Conservation (phyloP, 2,329 filamentous ascomycete genomes). For the Didymella pomorum region DNA sequence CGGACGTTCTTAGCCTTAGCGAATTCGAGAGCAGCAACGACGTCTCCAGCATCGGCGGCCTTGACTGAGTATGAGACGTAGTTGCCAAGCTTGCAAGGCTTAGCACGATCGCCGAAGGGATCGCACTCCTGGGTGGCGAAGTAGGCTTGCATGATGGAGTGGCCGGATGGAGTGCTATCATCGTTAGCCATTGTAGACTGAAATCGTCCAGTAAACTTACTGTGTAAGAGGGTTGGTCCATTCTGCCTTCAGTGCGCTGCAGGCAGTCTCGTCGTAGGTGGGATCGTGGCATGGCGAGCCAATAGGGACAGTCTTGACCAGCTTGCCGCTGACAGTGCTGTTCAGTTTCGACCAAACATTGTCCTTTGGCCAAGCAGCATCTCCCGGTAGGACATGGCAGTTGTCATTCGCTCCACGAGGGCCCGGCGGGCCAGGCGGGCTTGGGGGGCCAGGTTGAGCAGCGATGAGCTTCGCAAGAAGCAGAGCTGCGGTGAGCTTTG, state of each 20-base stretch:
- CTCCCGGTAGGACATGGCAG: constrained; percentile 38
- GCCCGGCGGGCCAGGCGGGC: background rate
- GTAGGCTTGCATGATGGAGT: constrained; percentile 29
- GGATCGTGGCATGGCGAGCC: constrained; percentile 48
- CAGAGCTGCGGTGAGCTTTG: constrained; percentile 20
- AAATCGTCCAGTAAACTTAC: constrained; percentile 28
- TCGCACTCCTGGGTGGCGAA: constrained; percentile 30
- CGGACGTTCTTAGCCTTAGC: constrained; percentile 38
- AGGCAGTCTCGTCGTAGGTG: constrained; percentile 27
- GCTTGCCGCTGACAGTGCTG: constrained; percentile 48
- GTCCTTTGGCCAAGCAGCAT: constrained; percentile 48
- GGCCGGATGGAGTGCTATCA: constrained; percentile 16
- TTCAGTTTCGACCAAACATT: constrained; percentile 49
- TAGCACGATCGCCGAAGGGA: constrained; percentile 23
- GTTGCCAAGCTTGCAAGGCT: constrained; percentile 35
- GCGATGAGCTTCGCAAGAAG: constrained; percentile 14
- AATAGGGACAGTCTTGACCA: constrained; percentile 52
- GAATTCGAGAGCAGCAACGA: constrained; percentile 33
- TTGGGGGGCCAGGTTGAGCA: constrained; percentile 3
- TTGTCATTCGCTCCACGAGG: constrained; percentile 5
- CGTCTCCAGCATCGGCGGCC: constrained; percentile 31
- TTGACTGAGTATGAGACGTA: constrained; percentile 50
- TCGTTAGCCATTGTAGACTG: constrained; percentile 5
- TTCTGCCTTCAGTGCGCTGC: constrained; percentile 26
- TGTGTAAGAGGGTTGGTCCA: constrained; percentile 25